phyloP scores from a whole-genome alignment of 768 basidiomycete species.

The Boletus rubroflammeus region DNA sequence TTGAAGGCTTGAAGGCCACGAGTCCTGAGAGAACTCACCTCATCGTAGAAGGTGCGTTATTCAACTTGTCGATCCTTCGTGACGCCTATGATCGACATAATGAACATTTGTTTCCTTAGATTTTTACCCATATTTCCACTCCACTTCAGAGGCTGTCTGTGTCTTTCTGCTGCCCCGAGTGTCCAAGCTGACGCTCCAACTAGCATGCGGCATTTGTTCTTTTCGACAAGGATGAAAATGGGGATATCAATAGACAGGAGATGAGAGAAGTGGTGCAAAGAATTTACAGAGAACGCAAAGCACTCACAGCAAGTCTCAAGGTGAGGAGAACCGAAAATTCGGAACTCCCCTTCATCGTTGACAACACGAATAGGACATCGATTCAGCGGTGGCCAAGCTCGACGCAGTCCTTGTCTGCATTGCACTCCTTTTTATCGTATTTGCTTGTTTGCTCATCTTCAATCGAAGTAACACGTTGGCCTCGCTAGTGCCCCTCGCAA shows the following conservation, averaged over 20 bases:
- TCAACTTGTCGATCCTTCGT: not conserved
- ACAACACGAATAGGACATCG: constrained; percentile 51
- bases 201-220: constrained; percentile 66
- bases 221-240: constrained; percentile 82
- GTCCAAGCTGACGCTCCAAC: not conserved
- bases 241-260: constrained; percentile 71
- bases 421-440: constrained; percentile 56
- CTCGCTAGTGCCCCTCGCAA: constrained; percentile 75
- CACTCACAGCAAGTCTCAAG: constrained; percentile 67
- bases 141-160: constrained; percentile 64
- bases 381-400: constrained; percentile 70
- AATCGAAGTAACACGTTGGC: constrained; percentile 59
- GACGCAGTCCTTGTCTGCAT: constrained; percentile 68
- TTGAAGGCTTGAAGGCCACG: constrained; percentile 56
- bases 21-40: constrained; percentile 59
- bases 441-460: constrained; percentile 74
- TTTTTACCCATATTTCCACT: constrained; percentile 73
- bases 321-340: constrained; percentile 30
- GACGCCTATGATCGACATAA: not conserved
- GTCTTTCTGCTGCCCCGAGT: not conserved
- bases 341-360: not conserved
- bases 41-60: constrained; percentile 55
- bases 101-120: constrained; percentile 39
- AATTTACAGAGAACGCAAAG: constrained; percentile 75
- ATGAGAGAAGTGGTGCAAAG: constrained; percentile 82